Conservation (phyloP, 2,329 filamentous ascomycete species). For the Mycosphaerelloides madeirae region DNA sequence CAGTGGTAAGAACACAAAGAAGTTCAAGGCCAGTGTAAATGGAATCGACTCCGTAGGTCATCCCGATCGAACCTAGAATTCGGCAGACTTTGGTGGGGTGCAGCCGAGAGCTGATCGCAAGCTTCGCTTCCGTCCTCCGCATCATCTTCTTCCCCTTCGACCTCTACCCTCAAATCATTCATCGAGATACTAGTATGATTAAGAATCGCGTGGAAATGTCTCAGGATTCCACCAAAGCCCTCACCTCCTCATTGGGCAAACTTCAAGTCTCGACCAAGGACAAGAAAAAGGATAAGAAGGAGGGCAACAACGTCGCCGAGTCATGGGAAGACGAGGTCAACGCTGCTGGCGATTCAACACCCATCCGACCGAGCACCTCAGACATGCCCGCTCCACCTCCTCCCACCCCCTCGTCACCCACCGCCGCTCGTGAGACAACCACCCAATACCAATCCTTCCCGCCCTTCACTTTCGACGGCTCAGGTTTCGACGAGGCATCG, state of each 20-base stretch:
- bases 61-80: background rate
- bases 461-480: conserved; percentile 22
- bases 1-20: background rate
- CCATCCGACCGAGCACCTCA: conserved; percentile 20
- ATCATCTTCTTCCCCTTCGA: background rate
- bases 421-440: conserved; percentile 14
- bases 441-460: conserved; percentile 22
- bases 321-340: conserved; percentile 70
- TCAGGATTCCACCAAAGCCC: conserved; percentile 14
- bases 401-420: conserved; percentile 61
- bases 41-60: too few relatives aligned
- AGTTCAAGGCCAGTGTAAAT: too few relatives aligned
- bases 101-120: background rate
- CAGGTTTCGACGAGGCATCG: conserved; percentile 5
- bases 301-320: conserved; percentile 50
- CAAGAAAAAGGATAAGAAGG: conserved; percentile 24
- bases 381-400: conserved; percentile 53
- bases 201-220: conserved; percentile 6
- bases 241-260: conserved; percentile 30
- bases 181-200: too few relatives aligned
- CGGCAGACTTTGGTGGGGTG: too few relatives aligned
- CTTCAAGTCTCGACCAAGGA: conserved; percentile 32
- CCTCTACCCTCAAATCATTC: background rate
- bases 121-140: background rate
- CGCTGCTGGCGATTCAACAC: conserved; percentile 25